Base-by-base conservation (phyloP, 176 grass and related monocot genomes). In the Triticum timopheevii region DNA sequence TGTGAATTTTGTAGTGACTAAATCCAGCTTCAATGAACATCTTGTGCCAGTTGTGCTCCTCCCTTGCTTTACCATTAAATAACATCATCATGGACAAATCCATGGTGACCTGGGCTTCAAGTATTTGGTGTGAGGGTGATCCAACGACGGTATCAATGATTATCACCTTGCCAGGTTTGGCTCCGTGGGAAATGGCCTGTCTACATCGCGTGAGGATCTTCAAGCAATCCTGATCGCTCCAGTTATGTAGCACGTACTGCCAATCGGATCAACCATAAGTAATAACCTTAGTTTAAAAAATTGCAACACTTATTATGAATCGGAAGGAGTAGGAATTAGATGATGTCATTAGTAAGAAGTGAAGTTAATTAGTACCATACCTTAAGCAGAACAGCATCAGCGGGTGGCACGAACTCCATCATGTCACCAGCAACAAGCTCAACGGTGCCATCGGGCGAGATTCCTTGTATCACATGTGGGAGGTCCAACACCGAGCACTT, bases 11-110 rank as follows among this genome's bases (percentile, higher is more conserved):
- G 49, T 88, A 92, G 38, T 39, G 36, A 30, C 23, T 19, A 47
- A 88, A 92, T 6, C 86, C 90, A 2, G 90, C 86, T 1, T 66
- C 78, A 0, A 16, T 8, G 31, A 92, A 77, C 17, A 92, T 36
- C 12, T 65, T 76, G 20, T 17, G 25, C 90, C 86, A 88, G 13
- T 88, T 73, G 2, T 39, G 5, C 33, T 88, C 82, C 22, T 9
- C 50, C 2, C 86, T 45, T 39, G 88, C 82, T 30, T 65, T 72
- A 5, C 80, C 52, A 11, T 56, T 28, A 10, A 3, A 0, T 1
- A 13, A 0, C 13, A 8, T 19, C 82, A 92, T 86, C 90, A 92
- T 84, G 5, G 22, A 8, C 2, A 83, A 8, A 38, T 92, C 90
- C 20, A 86, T 86, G 1, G 80, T 10, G 8, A 86, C 38, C 24